Evolutionary conservation across 2,329 filamentous ascomycete species (phyloP), one percentile per base, ranked within the genome.

Genomic region (Aspergillus udagawae): DNA sequence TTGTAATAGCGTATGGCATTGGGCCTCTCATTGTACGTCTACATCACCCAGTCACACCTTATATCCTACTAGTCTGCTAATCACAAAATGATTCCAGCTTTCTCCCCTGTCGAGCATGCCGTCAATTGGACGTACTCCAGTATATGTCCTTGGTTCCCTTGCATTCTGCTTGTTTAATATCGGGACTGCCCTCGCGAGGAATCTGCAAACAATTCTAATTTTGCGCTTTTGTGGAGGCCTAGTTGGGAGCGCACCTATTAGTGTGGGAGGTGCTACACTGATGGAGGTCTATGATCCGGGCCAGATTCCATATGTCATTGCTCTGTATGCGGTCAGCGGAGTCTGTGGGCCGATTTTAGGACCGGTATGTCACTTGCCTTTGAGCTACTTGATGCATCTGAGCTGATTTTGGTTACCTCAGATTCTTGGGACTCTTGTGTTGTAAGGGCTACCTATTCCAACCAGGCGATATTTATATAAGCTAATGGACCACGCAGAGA

Each of bases 1-100:
- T 87, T 65, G 85, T 88, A 1, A 73, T 87, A 0, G 86, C 83
- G 1, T 85, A 67, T 45, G 61, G 60, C 3, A 59, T 63, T 41
- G 60, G 60, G 5, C 58, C 58, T 28, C 44, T 62, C 4, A 52
- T 61, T 28, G 57, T 61, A 54, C 2, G 52, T 54, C 10, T 49
- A n/a, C n/a, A n/a, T n/a, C n/a, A n/a, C n/a, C n/a, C n/a, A n/a
- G n/a, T n/a, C n/a, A n/a, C n/a, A n/a, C n/a, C n/a, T n/a, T n/a
- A n/a, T n/a, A n/a, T n/a, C n/a, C n/a, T n/a, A n/a, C n/a, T n/a
- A n/a, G n/a, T n/a, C n/a, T n/a, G n/a, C n/a, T n/a, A n/a, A n/a
- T n/a, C n/a, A n/a, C n/a, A n/a, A n/a, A n/a, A n/a, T 28, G 4
- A 5, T 25, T 41, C 14, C 1, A 54, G 52, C 52, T 54, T 50